Percentiles rank a stretch among this genome's conserved stretches.
Evolutionary conservation across 805 yeast genomes (phyloP).

Genomic region (Jamesozyma piceae): DNA sequence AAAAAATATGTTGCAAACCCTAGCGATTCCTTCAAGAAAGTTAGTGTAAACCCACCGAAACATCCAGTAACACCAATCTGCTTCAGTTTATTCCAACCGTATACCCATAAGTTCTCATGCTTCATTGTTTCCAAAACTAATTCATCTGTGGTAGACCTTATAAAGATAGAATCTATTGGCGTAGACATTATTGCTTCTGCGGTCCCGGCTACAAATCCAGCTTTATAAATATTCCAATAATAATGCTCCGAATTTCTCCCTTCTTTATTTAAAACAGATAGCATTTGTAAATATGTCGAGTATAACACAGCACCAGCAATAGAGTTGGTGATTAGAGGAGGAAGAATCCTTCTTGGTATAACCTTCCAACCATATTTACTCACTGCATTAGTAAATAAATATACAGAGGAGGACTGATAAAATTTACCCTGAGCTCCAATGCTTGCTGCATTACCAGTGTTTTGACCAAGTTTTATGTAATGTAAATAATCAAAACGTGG

Average conservation of each 20-base stretch:
- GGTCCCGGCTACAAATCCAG: slow-evolving; percentile 82
- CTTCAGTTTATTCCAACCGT: slow-evolving; percentile 56
- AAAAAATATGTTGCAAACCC: slow-evolving; percentile 82
- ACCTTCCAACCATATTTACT: slow-evolving; percentile 76
- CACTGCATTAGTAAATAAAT: slow-evolving; percentile 61
- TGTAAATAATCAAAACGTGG: slow-evolving; percentile 81
- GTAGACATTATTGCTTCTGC: slow-evolving; percentile 87
- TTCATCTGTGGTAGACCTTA: slow-evolving; percentile 71
- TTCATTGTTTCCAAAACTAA: slow-evolving; percentile 42
- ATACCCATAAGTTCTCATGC: slow-evolving; percentile 67
- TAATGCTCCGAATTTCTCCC: neutral
- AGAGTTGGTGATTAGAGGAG: slow-evolving; percentile 82
- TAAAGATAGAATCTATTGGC: slow-evolving; percentile 83
- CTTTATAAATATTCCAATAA: slow-evolving; percentile 48
- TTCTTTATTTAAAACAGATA: neutral
- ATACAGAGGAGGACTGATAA: slow-evolving; percentile 70
- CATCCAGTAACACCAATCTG: slow-evolving; percentile 78
- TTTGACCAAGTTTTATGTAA: slow-evolving; percentile 46
- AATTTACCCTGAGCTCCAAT: slow-evolving; percentile 11
- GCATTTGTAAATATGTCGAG: slow-evolving; percentile 46
- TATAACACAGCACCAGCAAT: slow-evolving; percentile 82
- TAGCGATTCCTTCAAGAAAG: slow-evolving; percentile 64
- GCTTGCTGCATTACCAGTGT: slow-evolving; percentile 12
- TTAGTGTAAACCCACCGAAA: slow-evolving; percentile 79
- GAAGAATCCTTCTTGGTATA: slow-evolving; percentile 69